Evolutionary conservation across 805 yeast genomes (phyloP).

Genomic region (Metschnikowia kunwiensis): DNA sequence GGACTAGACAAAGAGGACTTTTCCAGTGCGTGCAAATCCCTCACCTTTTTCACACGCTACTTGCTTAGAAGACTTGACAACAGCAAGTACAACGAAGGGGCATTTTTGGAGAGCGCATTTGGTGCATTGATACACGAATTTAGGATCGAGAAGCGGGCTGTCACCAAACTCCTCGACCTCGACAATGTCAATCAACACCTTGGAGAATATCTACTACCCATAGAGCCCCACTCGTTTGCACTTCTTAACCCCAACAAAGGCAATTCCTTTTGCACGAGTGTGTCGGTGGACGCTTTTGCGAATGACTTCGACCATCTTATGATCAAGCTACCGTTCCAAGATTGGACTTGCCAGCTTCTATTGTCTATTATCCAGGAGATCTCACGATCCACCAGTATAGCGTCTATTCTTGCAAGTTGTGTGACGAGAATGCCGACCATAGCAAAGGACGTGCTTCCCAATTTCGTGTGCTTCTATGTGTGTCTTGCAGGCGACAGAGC

Average conservation of each 20-base stretch:
- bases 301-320: conserved; percentile 14
- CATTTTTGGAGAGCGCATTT: conserved; percentile 35
- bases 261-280: conserved; percentile 8
- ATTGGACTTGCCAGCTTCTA: conserved; percentile 7
- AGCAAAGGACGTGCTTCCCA: conserved; percentile 26
- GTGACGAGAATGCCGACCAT: conserved; percentile 22
- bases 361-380: conserved; percentile 5
- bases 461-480: conserved; percentile 26
- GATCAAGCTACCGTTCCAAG: conserved; percentile 2
- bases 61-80: conserved; percentile 20
- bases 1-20: conserved; percentile 2
- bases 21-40: conserved; percentile 1
- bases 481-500: conserved; percentile 12
- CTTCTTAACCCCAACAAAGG: conserved; percentile 25
- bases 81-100: conserved; percentile 6
- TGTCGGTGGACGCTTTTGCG: background rate
- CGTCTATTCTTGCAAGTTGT: conserved; percentile 25
- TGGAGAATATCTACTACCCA: conserved; percentile 25
- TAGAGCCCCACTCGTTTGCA: conserved; percentile 31
- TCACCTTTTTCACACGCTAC: conserved; percentile 7
- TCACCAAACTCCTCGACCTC: conserved; percentile 23
- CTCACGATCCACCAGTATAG: background rate
- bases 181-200: conserved; percentile 15
- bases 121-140: conserved; percentile 38
- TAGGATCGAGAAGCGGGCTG: conserved; percentile 16